These are phyloP conservation scores for Sphagnum contortum DNA, from an alignment of 225 moss, liverwort and hornwort genomes.

Conservation along the genomic window DNA sequence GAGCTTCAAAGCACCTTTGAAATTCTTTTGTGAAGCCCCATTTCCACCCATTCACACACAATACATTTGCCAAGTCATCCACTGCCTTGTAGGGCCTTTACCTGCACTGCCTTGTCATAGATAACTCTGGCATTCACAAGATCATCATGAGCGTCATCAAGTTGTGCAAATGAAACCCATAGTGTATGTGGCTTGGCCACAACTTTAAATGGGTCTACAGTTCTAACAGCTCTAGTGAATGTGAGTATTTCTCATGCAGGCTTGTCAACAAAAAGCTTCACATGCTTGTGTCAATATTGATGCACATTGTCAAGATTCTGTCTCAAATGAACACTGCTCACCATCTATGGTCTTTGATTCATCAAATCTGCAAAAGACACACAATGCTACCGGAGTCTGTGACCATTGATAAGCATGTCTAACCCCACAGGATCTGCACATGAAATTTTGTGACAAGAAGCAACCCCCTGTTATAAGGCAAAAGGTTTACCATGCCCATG, in stretches of 20 bases:
- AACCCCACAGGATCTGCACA: too few relatives aligned
- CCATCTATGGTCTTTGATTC: conserved; percentile 86
- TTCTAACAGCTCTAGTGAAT: conserved; percentile 83
- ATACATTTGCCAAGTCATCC: conserved; percentile 93
- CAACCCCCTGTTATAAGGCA: too few relatives aligned
- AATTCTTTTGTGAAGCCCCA: conserved; percentile 87
- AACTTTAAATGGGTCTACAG: conserved; percentile 77
- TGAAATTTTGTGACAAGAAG: too few relatives aligned
- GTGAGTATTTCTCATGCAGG: conserved; percentile 73
- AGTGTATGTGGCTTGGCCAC: conserved; percentile 90
- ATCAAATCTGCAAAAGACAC: conserved; percentile 47
- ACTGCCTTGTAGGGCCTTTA: conserved; percentile 66
- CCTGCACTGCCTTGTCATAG: conserved; percentile 95
- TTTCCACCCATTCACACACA: conserved; percentile 99
- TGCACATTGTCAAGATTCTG: conserved; percentile 98
- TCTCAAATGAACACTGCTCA: conserved; percentile 82
- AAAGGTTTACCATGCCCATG: too few relatives aligned
- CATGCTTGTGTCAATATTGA: conserved; percentile 89
- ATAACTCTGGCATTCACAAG: conserved; percentile 76
- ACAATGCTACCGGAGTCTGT: too few relatives aligned
- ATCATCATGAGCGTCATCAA: conserved; percentile 74
- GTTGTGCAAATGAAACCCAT: conserved; percentile 90
- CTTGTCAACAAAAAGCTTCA: conserved; percentile 73
- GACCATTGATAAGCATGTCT: too few relatives aligned
- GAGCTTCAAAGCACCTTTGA: conserved; percentile 71